These are phyloP conservation scores for Arabidopsis lyrata DNA, from an alignment of 441 rosid species.

Conservation along the genomic window DNA sequence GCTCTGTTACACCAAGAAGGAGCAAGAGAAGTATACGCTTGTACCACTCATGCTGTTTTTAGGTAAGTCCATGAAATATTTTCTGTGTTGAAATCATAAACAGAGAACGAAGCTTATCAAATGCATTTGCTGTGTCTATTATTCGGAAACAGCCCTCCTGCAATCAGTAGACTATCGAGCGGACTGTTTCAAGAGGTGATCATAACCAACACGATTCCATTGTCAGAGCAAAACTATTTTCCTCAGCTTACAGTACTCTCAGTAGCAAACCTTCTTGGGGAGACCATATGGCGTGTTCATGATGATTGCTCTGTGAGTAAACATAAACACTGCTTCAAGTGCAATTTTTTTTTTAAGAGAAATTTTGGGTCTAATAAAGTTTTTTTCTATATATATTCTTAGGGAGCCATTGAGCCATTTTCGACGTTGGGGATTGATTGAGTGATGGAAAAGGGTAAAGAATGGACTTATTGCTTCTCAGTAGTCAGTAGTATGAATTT, in stretches of 20 bases:
- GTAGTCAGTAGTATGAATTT: conserved; percentile 18
- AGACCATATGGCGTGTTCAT: conserved; percentile 97
- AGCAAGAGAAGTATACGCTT: conserved; percentile 96
- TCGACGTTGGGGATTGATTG: conserved; percentile 91
- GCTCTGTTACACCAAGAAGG: conserved; percentile 95
- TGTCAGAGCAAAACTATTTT: conserved; percentile 81
- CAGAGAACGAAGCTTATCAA: conserved; percentile 2
- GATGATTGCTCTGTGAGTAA: conserved; percentile 72
- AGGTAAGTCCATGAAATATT: conserved; percentile 55
- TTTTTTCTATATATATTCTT: conserved; percentile 38
- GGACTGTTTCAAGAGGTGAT: conserved; percentile 97
- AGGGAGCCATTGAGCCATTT: conserved; percentile 87
- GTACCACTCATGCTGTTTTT: conserved; percentile 95
- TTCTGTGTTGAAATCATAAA: not conserved
- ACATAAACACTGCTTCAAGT: not conserved
- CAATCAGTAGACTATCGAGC: conserved; percentile 88
- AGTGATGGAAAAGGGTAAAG: conserved; percentile 17
- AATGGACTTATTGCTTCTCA: conserved; percentile 1
- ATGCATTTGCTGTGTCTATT: conserved; percentile 5
- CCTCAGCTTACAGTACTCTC: conserved; percentile 91
- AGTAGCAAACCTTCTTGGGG: conserved; percentile 93
- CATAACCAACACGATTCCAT: conserved; percentile 90
- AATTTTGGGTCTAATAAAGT: conserved; percentile 32
- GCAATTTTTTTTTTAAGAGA: not conserved
- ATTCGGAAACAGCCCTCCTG: conserved; percentile 76